phyloP scores from a whole-genome alignment of 805 yeast species.

The Barnettozyma californica region DNA sequence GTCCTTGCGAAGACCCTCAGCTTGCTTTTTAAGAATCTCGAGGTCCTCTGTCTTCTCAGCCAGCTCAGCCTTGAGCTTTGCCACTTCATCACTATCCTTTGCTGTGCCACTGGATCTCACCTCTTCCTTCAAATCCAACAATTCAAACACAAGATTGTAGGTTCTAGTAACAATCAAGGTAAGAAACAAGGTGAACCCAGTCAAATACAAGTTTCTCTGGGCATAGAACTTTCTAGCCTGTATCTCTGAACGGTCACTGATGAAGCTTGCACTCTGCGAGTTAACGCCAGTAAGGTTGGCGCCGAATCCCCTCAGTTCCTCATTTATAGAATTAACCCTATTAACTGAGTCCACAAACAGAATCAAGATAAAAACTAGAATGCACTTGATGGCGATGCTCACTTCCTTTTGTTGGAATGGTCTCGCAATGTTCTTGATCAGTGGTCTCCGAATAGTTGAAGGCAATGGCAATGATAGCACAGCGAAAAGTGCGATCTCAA shows the following conservation, averaged over 20 bases:
- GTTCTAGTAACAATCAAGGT: slow-evolving; percentile 84
- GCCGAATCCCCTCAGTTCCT: slow-evolving; percentile 45
- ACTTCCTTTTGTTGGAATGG: slow-evolving; percentile 71
- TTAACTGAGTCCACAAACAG: slow-evolving; percentile 86
- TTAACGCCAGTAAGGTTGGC: slow-evolving; percentile 16
- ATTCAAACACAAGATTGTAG: slow-evolving; percentile 70
- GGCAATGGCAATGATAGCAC: slow-evolving; percentile 85
- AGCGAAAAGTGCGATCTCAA: slow-evolving; percentile 76
- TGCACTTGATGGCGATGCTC: slow-evolving; percentile 72
- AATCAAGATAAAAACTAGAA: slow-evolving; percentile 76
- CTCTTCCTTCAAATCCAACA: slow-evolving; percentile 59
- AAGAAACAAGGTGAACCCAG: slow-evolving; percentile 91
- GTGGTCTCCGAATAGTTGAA: slow-evolving; percentile 58
- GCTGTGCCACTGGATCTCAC: slow-evolving; percentile 35
- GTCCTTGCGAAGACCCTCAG: slow-evolving; percentile 57
- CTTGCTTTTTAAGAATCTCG: slow-evolving; percentile 66
- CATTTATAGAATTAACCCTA: slow-evolving; percentile 65
- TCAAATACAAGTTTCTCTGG: slow-evolving; percentile 91
- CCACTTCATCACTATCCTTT: slow-evolving; percentile 18
- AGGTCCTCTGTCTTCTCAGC: slow-evolving; percentile 57
- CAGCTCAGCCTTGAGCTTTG: slow-evolving; percentile 16
- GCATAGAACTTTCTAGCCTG: slow-evolving; percentile 92
- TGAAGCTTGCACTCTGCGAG: slow-evolving; percentile 27
- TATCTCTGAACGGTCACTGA: slow-evolving; percentile 67
- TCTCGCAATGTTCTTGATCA: slow-evolving; percentile 54